These are phyloP conservation scores for Musa troglodytarum DNA, from an alignment of 176 grass and related monocot genomes.

Conservation along the genomic window DNA sequence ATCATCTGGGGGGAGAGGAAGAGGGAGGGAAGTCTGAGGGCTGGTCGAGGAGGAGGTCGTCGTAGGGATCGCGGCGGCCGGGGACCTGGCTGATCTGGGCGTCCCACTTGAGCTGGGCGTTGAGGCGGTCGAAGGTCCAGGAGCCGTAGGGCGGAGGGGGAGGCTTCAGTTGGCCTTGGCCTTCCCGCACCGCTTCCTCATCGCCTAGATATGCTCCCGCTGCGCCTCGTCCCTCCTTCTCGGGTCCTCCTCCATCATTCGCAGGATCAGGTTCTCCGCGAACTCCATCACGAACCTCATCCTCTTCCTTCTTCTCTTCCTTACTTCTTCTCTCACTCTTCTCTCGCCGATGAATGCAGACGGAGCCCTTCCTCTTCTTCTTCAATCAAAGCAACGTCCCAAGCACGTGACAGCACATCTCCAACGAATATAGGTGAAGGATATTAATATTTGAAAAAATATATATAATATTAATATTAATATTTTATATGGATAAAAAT, in stretches of 20 bases:
- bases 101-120: conserved; percentile 70
- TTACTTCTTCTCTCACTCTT: not conserved
- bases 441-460: too few relatives aligned
- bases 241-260: conserved; percentile 91
- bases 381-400: too few relatives aligned
- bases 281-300: conserved; percentile 99
- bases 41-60: conserved; percentile 54
- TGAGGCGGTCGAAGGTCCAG: conserved; percentile 97
- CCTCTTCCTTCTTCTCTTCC: not conserved
- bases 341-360: not conserved
- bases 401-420: too few relatives aligned
- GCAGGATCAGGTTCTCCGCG: conserved; percentile 90
- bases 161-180: conserved; percentile 82
- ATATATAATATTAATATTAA: too few relatives aligned
- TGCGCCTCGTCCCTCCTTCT: conserved; percentile 59
- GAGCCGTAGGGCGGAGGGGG: conserved; percentile 79
- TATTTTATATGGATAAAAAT: too few relatives aligned
- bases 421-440: too few relatives aligned
- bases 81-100: conserved; percentile 70
- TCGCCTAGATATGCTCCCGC: conserved; percentile 67
- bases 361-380: too few relatives aligned
- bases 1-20: conserved; percentile 10
- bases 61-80: conserved; percentile 93
- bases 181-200: conserved; percentile 72
- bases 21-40: conserved; percentile 7